These are phyloP conservation scores for Metschnikowia borealis DNA, from an alignment of 805 yeast species.

Conservation along the genomic window DNA sequence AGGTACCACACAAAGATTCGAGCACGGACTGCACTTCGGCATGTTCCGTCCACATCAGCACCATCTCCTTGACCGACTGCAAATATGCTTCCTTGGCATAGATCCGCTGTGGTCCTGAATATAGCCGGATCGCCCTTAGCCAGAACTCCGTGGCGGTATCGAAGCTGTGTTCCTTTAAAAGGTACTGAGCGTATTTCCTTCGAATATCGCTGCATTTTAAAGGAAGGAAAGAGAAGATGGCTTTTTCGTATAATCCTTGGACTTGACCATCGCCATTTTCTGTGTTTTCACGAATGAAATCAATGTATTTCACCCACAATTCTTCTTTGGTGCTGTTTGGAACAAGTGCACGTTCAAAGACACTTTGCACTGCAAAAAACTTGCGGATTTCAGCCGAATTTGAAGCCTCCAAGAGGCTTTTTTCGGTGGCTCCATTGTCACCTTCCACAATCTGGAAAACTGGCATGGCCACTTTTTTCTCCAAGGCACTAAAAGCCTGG, in stretches of 20 bases:
- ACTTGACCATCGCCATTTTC: constrained; percentile 20
- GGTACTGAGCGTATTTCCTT: constrained; percentile 23
- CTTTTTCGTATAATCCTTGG: constrained; percentile 48
- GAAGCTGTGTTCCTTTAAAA: constrained; percentile 16
- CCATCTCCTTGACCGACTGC: constrained; percentile 5
- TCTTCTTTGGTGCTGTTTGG: constrained; percentile 58
- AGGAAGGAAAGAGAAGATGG: constrained; percentile 40
- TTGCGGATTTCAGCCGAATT: constrained; percentile 2
- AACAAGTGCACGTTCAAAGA: constrained; percentile 72
- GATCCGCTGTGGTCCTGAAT: constrained; percentile 17
- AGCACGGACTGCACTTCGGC: constrained; percentile 20
- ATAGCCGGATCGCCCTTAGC: constrained; percentile 23
- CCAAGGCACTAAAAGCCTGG: not conserved
- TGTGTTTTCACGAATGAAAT: constrained; percentile 41
- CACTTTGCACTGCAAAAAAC: constrained; percentile 32
- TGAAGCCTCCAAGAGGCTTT: not conserved
- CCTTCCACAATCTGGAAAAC: not conserved
- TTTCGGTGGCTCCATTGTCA: not conserved
- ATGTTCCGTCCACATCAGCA: constrained; percentile 13
- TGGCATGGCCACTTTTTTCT: not conserved
- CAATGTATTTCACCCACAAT: constrained; percentile 67
- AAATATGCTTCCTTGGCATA: constrained; percentile 21
- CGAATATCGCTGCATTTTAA: constrained; percentile 23
- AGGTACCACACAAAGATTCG: constrained; percentile 2
- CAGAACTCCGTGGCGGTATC: constrained; percentile 26